Percentiles rank a stretch among this genome's conserved stretches.
Conservation (phyloP, 2,329 filamentous ascomycete genomes). For the Hypoxylon sp. region DNA sequence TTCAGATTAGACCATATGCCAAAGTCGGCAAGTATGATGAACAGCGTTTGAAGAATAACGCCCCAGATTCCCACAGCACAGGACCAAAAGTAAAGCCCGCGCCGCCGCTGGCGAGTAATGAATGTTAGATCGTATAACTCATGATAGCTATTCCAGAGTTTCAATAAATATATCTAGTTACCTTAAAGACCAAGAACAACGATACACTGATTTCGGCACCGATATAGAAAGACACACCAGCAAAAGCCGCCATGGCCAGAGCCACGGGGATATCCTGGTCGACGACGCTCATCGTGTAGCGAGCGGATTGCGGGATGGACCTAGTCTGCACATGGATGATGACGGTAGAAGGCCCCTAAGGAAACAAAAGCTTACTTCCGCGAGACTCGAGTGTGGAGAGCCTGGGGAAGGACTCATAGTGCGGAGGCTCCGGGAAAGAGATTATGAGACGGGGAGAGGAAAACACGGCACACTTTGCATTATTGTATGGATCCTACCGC, state of each 20-base stretch:
- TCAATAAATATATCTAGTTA: no score
- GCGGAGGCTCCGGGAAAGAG: neutral
- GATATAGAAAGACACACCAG: conserved; percentile 56
- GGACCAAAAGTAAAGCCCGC: conserved; percentile 56
- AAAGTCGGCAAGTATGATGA: conserved; percentile 55
- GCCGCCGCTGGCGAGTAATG: conserved; percentile 34
- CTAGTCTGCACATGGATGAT: conserved; percentile 6
- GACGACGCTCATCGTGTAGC: conserved; percentile 20
- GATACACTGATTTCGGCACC: conserved; percentile 54
- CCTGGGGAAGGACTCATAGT: conserved; percentile 4
- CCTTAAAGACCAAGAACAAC: conserved; percentile 53
- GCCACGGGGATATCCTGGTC: conserved; percentile 36
- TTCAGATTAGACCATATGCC: conserved; percentile 48
- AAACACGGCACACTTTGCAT: neutral
- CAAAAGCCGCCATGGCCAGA: conserved; percentile 58
- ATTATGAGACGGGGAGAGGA: neutral
- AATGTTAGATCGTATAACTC: no score
- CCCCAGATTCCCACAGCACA: conserved; percentile 52
- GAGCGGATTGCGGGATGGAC: neutral
- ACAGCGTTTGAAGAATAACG: conserved; percentile 52
- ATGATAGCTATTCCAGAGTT: no score
- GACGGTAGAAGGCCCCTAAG: neutral
- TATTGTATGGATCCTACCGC: neutral
- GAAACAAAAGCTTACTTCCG: conserved; percentile 6
- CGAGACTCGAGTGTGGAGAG: conserved; percentile 10